Conservation (phyloP, 305 asterid species). For the Fraxinus paxiana region DNA sequence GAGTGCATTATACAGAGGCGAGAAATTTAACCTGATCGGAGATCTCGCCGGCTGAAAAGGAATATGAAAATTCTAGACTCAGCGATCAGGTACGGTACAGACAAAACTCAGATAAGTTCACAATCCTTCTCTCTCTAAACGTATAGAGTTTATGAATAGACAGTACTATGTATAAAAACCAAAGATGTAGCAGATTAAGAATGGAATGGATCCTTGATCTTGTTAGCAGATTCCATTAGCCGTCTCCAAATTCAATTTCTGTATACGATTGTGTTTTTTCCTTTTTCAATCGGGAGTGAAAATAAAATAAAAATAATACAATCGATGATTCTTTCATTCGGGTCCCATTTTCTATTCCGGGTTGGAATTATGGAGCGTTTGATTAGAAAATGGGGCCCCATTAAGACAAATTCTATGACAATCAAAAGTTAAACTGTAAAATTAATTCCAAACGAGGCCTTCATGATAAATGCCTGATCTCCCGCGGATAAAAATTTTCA, state of each 20-base stretch:
- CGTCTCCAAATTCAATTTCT: slow-evolving; percentile 8
- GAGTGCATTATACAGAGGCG: not conserved
- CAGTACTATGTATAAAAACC: not conserved
- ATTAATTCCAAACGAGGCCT: not conserved
- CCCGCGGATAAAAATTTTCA: too few species aligned
- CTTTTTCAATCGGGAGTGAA: not conserved
- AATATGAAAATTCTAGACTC: slow-evolving; percentile 22
- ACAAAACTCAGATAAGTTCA: not conserved
- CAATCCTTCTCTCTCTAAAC: slow-evolving; percentile 13
- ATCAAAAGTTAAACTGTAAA: not conserved
- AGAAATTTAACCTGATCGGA: slow-evolving; percentile 31
- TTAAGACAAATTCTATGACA: not conserved
- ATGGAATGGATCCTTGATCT: not conserved
- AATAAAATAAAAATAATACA: not conserved
- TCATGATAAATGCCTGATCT: not conserved
- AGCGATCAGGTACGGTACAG: slow-evolving; percentile 25
- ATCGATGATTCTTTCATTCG: not conserved
- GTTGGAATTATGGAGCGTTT: not conserved
- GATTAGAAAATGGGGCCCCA: not conserved
- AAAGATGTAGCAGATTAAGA: not conserved
- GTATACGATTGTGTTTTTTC: not conserved
- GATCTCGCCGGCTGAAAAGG: slow-evolving; percentile 39
- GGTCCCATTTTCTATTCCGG: not conserved
- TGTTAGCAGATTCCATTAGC: not conserved
- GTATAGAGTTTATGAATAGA: not conserved